Percentiles rank a stretch among this genome's conserved stretches.
phyloP scores from a whole-genome alignment of 1,284 basidiomycete species.

The Stygiomarasmius scandens region DNA sequence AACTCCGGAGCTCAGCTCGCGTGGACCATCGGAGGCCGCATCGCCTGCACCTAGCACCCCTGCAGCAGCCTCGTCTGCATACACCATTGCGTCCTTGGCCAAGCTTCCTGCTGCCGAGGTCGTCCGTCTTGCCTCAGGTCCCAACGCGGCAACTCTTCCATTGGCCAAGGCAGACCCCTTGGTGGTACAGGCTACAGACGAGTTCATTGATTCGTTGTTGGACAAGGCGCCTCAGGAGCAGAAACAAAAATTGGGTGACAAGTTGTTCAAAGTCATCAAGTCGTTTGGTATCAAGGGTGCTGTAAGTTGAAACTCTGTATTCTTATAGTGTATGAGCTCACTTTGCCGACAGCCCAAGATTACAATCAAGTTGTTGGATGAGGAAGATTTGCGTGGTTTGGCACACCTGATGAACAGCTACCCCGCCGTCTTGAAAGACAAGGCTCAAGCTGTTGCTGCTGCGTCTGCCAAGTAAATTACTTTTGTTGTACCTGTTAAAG shows the following conservation, averaged over 20 bases:
- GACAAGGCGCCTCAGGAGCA: slow-evolving; percentile 66
- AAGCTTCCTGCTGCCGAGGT: slow-evolving; percentile 73
- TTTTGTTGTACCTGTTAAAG: not conserved
- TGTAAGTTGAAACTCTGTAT: slow-evolving; percentile 43
- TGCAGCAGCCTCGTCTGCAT: slow-evolving; percentile 31
- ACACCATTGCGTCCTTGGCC: slow-evolving; percentile 64
- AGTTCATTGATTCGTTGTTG: slow-evolving; percentile 73
- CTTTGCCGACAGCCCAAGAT: slow-evolving; percentile 63
- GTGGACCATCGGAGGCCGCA: slow-evolving; percentile 68
- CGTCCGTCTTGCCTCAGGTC: slow-evolving; percentile 58
- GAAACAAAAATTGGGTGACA: slow-evolving; percentile 84
- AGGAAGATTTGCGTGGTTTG: slow-evolving; percentile 81
- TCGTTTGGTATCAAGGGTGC: slow-evolving; percentile 79
- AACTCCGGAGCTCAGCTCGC: slow-evolving; percentile 73
- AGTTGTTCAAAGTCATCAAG: slow-evolving; percentile 81
- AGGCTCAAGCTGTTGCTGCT: slow-evolving; percentile 39
- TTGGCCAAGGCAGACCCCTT: slow-evolving; percentile 73
- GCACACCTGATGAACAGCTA: slow-evolving; percentile 89
- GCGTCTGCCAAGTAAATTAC: slow-evolving; percentile 20
- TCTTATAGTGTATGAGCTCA: not conserved
- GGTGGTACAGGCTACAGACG: slow-evolving; percentile 71
- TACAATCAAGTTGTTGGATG: slow-evolving; percentile 80
- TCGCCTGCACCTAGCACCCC: slow-evolving; percentile 66
- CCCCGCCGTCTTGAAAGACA: slow-evolving; percentile 79
- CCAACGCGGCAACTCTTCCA: slow-evolving; percentile 61